phyloP scores from a whole-genome alignment of 148 eudicot species.

The Dysphania ambrosioides region DNA sequence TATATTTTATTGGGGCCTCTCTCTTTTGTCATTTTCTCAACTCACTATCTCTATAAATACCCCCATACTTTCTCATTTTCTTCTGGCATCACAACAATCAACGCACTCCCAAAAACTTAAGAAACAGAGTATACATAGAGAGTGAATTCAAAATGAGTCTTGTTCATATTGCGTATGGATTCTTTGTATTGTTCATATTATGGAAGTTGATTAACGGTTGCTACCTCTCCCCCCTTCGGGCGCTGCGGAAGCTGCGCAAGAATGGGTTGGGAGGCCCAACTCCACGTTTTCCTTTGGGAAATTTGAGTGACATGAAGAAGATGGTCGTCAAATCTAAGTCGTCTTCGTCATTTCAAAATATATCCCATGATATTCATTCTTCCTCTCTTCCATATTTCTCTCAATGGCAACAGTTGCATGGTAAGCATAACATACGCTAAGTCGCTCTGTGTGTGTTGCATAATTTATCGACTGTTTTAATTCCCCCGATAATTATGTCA shows the following conservation, averaged over 20 bases:
- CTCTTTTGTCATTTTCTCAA: neutral
- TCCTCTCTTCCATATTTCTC: conserved; percentile 74
- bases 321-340: conserved; percentile 19
- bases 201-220: conserved; percentile 45
- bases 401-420: conserved; percentile 67
- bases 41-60: neutral
- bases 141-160: conserved; percentile 5
- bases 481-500: too few species aligned
- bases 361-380: conserved; percentile 69
- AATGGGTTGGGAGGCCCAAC: conserved; percentile 69
- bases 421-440: too few species aligned
- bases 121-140: neutral
- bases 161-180: conserved; percentile 4
- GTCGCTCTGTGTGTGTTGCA: too few species aligned
- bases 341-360: conserved; percentile 9
- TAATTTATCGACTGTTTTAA: too few species aligned
- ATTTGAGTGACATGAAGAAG: conserved; percentile 53
- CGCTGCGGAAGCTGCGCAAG: conserved; percentile 36
- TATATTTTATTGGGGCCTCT: too few species aligned
- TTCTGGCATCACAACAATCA: neutral
- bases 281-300: conserved; percentile 75
- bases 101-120: too few species aligned
- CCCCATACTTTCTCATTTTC: neutral
- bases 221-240: conserved; percentile 44
- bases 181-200: conserved; percentile 34